Percentiles rank a stretch among this genome's conserved stretches.
These are phyloP conservation scores for Sporothrix phasma DNA, from an alignment of 2,329 filamentous ascomycete species.

Conservation along the genomic window DNA sequence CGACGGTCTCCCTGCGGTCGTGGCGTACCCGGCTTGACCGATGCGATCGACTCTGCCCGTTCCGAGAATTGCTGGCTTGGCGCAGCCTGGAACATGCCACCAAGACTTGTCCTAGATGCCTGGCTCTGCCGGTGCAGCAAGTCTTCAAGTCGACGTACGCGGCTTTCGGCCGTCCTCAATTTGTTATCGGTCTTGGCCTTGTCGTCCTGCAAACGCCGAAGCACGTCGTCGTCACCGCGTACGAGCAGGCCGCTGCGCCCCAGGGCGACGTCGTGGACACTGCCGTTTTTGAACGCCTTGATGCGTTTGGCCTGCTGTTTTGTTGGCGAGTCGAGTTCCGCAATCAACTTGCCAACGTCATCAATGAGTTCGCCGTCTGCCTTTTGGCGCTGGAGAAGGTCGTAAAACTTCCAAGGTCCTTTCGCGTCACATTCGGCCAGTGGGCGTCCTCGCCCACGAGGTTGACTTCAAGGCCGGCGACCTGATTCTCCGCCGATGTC, in stretches of 20 bases:
- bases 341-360: slow-evolving; percentile 65
- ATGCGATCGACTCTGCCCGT: slow-evolving; percentile 40
- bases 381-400: slow-evolving; percentile 53
- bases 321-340: slow-evolving; percentile 71
- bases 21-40: slow-evolving; percentile 32
- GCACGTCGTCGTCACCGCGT: slow-evolving; percentile 76
- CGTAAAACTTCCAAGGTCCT: slow-evolving; percentile 68
- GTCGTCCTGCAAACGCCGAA: slow-evolving; percentile 69
- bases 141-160: slow-evolving; percentile 84
- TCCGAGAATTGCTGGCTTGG: slow-evolving; percentile 36
- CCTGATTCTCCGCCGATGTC: slow-evolving; percentile 51
- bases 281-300: slow-evolving; percentile 94
- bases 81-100: slow-evolving; percentile 43
- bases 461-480: slow-evolving; percentile 75
- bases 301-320: slow-evolving; percentile 78
- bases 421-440: slow-evolving; percentile 69
- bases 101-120: slow-evolving; percentile 42
- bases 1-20: slow-evolving; percentile 34
- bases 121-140: slow-evolving; percentile 75
- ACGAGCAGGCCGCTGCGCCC: slow-evolving; percentile 79
- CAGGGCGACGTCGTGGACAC: slow-evolving; percentile 79
- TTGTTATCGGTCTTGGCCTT: slow-evolving; percentile 65
- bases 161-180: slow-evolving; percentile 74
- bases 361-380: slow-evolving; percentile 56
- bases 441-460: slow-evolving; percentile 66